A percentile compares a stretch with the other conserved stretches of the same genome.
Conservation (phyloP, 768 basidiomycete species). For the Crucibulum laeve region DNA sequence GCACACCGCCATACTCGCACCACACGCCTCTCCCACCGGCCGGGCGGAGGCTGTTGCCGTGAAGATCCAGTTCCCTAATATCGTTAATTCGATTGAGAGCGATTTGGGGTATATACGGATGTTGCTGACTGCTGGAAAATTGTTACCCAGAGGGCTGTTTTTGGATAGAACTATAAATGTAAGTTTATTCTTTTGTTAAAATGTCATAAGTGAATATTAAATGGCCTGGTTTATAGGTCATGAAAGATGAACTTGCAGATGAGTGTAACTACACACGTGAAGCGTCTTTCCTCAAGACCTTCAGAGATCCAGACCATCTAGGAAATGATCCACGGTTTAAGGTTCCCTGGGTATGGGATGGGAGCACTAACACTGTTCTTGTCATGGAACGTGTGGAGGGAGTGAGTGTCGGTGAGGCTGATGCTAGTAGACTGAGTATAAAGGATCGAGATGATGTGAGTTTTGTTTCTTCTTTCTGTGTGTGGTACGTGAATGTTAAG, state of each 20-base stretch:
- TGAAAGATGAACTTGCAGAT: slow-evolving; percentile 86
- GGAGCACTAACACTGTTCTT: slow-evolving; percentile 77
- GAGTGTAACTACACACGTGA: slow-evolving; percentile 92
- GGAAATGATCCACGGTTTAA: slow-evolving; percentile 66
- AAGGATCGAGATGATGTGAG: slow-evolving; percentile 69
- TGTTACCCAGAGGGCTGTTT: slow-evolving; percentile 88
- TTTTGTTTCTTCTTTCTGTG: not conserved
- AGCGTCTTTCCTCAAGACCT: slow-evolving; percentile 62
- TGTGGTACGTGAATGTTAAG: no score
- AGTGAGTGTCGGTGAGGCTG: slow-evolving; percentile 68
- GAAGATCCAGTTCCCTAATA: slow-evolving; percentile 95
- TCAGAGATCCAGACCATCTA: slow-evolving; percentile 45
- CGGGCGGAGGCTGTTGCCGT: slow-evolving; percentile 60
- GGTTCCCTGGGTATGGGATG: slow-evolving; percentile 83
- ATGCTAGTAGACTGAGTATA: slow-evolving; percentile 52
- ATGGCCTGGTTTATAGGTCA: slow-evolving; percentile 52
- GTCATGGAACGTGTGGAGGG: slow-evolving; percentile 89
- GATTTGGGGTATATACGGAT: slow-evolving; percentile 85
- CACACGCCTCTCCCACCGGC: slow-evolving; percentile 49
- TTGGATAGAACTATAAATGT: slow-evolving; percentile 83
- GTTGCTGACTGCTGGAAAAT: slow-evolving; percentile 71
- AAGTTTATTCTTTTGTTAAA: slow-evolving; percentile 12
- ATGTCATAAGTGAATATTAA: no score
- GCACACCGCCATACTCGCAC: slow-evolving; percentile 65
- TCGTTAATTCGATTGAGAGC: slow-evolving; percentile 78